phyloP scores from a whole-genome alignment of 192 early-diverging fungal genomes.

The Podila clonocystis region DNA sequence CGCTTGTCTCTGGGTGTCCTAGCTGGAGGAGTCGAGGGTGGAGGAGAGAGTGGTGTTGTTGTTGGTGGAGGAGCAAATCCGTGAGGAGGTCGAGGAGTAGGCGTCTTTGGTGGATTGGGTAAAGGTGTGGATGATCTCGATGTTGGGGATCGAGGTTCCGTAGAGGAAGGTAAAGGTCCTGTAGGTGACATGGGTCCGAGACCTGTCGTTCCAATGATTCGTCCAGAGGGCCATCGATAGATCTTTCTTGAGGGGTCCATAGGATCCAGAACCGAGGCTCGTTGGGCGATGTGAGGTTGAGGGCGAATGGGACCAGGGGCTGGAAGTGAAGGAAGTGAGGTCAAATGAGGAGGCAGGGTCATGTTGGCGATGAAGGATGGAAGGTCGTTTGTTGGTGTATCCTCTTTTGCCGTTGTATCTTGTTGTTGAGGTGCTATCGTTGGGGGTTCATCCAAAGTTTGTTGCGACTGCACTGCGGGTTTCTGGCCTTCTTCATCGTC shows the following conservation, averaged over 20 bases:
- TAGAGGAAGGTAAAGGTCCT: not conserved
- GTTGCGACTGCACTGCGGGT: not conserved
- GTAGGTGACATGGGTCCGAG: not conserved
- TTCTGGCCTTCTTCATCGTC: constrained; percentile 9
- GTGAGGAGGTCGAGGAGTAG: constrained; percentile 16
- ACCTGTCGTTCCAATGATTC: not conserved
- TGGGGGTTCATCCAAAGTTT: not conserved
- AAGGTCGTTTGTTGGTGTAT: not conserved
- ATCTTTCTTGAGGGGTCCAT: constrained; percentile 7
- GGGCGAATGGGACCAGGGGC: not conserved
- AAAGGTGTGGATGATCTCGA: constrained; percentile 15
- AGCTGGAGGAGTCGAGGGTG: constrained; percentile 13
- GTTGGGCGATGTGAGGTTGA: constrained; percentile 1
- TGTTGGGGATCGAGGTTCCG: constrained; percentile 6
- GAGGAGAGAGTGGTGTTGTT: not conserved
- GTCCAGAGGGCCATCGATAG: constrained; percentile 13
- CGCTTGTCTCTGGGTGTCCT: constrained; percentile 19
- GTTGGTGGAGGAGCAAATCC: not conserved
- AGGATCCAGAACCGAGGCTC: constrained; percentile 28
- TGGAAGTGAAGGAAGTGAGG: constrained; percentile 6
- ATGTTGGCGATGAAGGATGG: not conserved
- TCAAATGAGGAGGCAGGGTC: constrained; percentile 8
- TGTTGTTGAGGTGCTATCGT: not conserved
- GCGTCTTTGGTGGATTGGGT: constrained; percentile 25
- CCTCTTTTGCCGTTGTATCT: not conserved